Evolutionary conservation across 495 filamentous ascomycete genomes (phyloP).

Genomic region (Lasiosphaeria miniovina): DNA sequence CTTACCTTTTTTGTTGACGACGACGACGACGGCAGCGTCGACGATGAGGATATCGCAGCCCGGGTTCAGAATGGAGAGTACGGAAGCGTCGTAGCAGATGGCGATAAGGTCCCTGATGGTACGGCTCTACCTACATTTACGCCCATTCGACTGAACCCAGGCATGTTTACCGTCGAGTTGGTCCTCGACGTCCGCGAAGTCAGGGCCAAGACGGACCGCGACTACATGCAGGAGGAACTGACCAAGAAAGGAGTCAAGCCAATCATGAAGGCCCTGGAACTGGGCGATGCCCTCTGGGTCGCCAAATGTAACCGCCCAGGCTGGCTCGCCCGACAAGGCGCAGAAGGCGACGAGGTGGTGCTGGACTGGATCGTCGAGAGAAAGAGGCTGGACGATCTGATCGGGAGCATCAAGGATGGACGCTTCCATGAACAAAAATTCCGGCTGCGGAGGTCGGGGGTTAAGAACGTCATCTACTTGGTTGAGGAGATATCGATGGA

Average conservation of each 20-base stretch:
- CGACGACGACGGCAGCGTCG: slow-evolving; percentile 5
- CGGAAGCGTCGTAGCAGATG: slow-evolving; percentile 42
- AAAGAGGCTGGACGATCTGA: slow-evolving; percentile 77
- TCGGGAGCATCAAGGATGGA: slow-evolving; percentile 77
- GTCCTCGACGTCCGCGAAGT: slow-evolving; percentile 78
- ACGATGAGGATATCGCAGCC: slow-evolving; percentile 14
- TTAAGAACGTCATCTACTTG: slow-evolving; percentile 77
- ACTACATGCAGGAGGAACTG: slow-evolving; percentile 75
- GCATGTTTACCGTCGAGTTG: slow-evolving; percentile 68
- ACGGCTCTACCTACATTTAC: slow-evolving; percentile 47
- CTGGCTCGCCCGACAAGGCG: slow-evolving; percentile 53
- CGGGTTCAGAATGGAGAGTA: slow-evolving; percentile 16
- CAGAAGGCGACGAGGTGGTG: slow-evolving; percentile 72
- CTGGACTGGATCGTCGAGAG: slow-evolving; percentile 82
- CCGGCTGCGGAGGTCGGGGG: slow-evolving; percentile 64
- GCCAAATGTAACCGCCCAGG: slow-evolving; percentile 63
- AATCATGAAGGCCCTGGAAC: slow-evolving; percentile 63
- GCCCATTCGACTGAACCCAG: slow-evolving; percentile 60
- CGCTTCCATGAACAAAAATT: slow-evolving; percentile 87
- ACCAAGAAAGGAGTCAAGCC: slow-evolving; percentile 61
- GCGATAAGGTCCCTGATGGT: slow-evolving; percentile 29
- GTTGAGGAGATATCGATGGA: slow-evolving; percentile 68
- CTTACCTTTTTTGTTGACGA: neutral
- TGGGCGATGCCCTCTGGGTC: slow-evolving; percentile 81
- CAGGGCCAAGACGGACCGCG: slow-evolving; percentile 69